Evolutionary conservation across 2,329 filamentous ascomycete genomes (phyloP).

Genomic region (Metarhizium guizhouense): DNA sequence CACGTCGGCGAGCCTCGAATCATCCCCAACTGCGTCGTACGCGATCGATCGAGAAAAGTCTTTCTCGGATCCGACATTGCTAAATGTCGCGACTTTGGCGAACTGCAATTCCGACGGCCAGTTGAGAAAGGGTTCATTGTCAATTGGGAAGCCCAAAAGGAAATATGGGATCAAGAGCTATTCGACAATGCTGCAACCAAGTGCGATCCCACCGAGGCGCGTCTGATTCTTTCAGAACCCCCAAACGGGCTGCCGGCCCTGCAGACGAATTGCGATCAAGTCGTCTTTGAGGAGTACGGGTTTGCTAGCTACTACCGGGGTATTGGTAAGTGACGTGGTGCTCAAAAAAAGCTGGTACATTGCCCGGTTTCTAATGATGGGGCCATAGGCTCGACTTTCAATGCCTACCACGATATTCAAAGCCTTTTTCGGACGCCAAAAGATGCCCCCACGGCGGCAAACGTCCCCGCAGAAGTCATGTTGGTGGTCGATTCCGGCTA

Average conservation of each 20-base stretch:
- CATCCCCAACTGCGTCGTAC: conserved; percentile 83
- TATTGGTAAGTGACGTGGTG: conserved; percentile 40
- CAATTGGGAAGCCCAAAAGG: conserved; percentile 93
- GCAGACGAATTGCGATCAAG: conserved; percentile 88
- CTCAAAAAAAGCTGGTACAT: not conserved
- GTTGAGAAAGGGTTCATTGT: conserved; percentile 93
- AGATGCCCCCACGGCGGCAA: conserved; percentile 30
- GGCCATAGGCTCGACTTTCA: conserved; percentile 57
- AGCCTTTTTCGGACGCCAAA: conserved; percentile 54
- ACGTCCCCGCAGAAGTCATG: conserved; percentile 64
- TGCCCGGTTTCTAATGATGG: not conserved
- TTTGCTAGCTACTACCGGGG: conserved; percentile 80
- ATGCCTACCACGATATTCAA: conserved; percentile 74
- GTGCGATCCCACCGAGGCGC: conserved; percentile 73
- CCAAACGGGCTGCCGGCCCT: conserved; percentile 73
- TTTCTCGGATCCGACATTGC: conserved; percentile 75
- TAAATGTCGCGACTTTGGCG: conserved; percentile 78
- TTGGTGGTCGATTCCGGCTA: conserved; percentile 87
- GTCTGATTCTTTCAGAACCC: conserved; percentile 76
- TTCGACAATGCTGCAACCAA: conserved; percentile 57
- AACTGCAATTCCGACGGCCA: conserved; percentile 76
- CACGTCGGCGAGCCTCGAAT: conserved; percentile 50
- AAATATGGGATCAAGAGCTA: conserved; percentile 89
- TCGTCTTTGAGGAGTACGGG: conserved; percentile 94
- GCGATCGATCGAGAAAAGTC: conserved; percentile 67